Conservation (phyloP, 2,329 filamentous ascomycete species). For the Bretziella fagacearum region DNA sequence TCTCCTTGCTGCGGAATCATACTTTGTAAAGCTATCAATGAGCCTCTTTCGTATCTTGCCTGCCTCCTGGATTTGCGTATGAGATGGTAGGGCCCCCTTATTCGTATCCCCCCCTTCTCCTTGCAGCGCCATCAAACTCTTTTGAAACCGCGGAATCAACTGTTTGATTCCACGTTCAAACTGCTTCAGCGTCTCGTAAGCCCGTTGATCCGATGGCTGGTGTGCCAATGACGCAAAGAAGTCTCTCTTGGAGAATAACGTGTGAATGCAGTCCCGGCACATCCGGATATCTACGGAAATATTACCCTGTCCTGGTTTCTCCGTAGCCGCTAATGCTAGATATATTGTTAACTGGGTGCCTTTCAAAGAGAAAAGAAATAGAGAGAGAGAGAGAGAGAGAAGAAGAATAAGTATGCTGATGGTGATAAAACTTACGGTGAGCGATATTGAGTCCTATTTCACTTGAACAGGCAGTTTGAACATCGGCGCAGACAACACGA, state of each 20-base stretch:
- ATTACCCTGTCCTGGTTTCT: slow-evolving; percentile 27
- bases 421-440: slow-evolving; percentile 27
- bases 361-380: too few relatives aligned
- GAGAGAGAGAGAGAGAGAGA: slow-evolving; percentile 5
- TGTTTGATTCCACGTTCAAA: slow-evolving; percentile 76
- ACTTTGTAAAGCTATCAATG: slow-evolving; percentile 78
- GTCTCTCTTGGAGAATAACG: slow-evolving; percentile 50
- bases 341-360: too few relatives aligned
- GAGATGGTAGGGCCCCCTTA: slow-evolving; percentile 22
- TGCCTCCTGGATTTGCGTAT: slow-evolving; percentile 63
- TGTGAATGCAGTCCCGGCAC: slow-evolving; percentile 68
- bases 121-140: slow-evolving; percentile 48
- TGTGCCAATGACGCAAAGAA: slow-evolving; percentile 53
- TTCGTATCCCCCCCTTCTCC: slow-evolving; percentile 21
- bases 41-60: slow-evolving; percentile 78
- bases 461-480: slow-evolving; percentile 64
- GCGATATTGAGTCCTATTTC: slow-evolving; percentile 69
- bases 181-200: slow-evolving; percentile 68
- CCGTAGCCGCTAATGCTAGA: slow-evolving; percentile 23
- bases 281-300: slow-evolving; percentile 71
- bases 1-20: slow-evolving; percentile 63
- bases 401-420: too few relatives aligned
- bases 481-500: slow-evolving; percentile 80
- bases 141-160: slow-evolving; percentile 71
- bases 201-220: slow-evolving; percentile 57